Percentiles rank a stretch among this genome's conserved stretches.
Evolutionary conservation across 805 yeast species (phyloP).

Genomic region (Kazachstania martiniae): DNA sequence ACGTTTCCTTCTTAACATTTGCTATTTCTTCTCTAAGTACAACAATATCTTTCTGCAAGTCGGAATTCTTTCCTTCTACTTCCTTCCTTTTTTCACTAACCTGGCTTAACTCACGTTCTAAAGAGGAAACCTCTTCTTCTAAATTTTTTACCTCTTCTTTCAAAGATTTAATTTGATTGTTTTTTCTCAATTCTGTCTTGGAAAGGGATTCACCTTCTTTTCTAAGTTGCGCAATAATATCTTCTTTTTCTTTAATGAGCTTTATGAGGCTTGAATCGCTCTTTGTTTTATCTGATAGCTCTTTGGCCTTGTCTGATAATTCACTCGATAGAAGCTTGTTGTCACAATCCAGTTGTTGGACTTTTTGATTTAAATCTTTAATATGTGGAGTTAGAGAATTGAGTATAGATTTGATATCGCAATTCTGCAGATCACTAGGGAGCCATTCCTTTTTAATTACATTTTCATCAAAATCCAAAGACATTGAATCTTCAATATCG

Average conservation of each 20-base stretch:
- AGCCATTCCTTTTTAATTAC: too few relatives aligned
- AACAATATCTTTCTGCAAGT: conserved; percentile 6
- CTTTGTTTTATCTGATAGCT: too few relatives aligned
- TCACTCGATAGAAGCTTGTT: too few relatives aligned
- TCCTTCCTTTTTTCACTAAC: conserved; percentile 2
- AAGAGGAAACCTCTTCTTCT: not conserved
- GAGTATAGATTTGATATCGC: conserved; percentile 1
- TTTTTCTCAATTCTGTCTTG: conserved; percentile 55
- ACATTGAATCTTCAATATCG: too few relatives aligned
- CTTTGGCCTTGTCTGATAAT: too few relatives aligned
- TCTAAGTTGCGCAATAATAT: conserved; percentile 50
- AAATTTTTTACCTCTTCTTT: conserved; percentile 1
- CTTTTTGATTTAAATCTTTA: not conserved
- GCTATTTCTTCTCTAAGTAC: not conserved
- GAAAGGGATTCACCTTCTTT: conserved; percentile 71
- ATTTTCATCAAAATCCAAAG: too few relatives aligned
- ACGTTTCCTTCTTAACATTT: not conserved
- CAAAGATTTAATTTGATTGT: conserved; percentile 54
- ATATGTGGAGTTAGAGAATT: conserved; percentile 5
- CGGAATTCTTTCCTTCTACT: conserved; percentile 15
- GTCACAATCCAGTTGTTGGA: conserved; percentile 1
- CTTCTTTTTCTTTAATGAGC: conserved; percentile 34
- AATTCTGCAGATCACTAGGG: too few relatives aligned
- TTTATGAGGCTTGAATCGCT: conserved; percentile 15
- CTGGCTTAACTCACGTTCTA: conserved; percentile 6